phyloP scores from a whole-genome alignment of 352 stramenopile genomes.

The Pythium brassicae region DNA sequence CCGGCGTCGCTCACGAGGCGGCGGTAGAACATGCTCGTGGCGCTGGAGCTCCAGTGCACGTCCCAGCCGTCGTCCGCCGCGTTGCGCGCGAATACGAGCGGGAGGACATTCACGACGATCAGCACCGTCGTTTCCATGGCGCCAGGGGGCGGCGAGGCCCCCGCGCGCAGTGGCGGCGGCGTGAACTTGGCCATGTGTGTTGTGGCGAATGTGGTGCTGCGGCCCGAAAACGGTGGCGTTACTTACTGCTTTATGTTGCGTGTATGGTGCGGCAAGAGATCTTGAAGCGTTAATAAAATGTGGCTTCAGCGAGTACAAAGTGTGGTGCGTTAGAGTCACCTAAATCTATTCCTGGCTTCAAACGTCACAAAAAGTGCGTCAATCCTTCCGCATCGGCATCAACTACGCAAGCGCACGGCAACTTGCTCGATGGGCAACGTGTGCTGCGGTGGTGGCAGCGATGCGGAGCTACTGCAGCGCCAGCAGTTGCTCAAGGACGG shows the following conservation, averaged over 20 bases:
- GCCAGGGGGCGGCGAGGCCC: neutral
- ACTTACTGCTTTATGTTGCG: neutral
- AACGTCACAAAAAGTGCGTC: no score
- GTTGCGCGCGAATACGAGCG: conserved; percentile 64
- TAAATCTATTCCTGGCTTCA: neutral
- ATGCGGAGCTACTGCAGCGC: conserved; percentile 51
- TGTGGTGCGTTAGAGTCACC: neutral
- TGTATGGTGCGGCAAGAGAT: neutral
- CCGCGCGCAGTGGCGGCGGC: neutral
- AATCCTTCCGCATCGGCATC: no score
- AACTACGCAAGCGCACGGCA: neutral
- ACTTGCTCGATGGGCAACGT: conserved; percentile 51
- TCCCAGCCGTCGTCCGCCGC: conserved; percentile 36
- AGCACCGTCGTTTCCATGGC: conserved; percentile 47
- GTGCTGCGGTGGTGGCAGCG: conserved; percentile 49
- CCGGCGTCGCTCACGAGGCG: conserved; percentile 52
- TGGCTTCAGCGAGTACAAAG: neutral
- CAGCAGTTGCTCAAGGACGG: conserved; percentile 64
- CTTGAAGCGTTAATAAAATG: neutral
- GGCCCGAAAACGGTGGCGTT: neutral
- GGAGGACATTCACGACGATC: conserved; percentile 78
- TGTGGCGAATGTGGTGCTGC: neutral
- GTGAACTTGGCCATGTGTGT: neutral
- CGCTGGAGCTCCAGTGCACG: conserved; percentile 68
- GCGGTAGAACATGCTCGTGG: conserved; percentile 74